Conservation (phyloP, 75 land plant genomes). For the Cryptomeria japonica region DNA sequence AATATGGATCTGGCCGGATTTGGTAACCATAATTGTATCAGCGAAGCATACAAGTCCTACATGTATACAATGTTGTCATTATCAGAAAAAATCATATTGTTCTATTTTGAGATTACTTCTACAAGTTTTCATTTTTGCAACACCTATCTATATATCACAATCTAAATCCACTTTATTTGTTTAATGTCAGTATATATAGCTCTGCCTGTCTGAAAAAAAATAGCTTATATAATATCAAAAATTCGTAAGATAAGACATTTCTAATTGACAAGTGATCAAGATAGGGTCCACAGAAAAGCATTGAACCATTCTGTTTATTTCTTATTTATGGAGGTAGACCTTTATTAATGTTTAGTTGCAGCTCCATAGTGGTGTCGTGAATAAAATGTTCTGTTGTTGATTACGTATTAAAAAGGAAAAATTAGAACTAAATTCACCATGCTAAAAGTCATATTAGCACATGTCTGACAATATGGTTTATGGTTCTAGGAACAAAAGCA, state of each 20-base stretch:
- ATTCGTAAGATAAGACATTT: neutral
- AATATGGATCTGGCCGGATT: too few species aligned
- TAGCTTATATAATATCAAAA: neutral
- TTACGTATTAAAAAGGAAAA: neutral
- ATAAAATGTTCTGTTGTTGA: neutral
- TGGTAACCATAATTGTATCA: too few species aligned
- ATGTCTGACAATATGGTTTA: neutral
- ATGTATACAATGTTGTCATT: neutral
- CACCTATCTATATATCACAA: too few species aligned
- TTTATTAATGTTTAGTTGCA: neutral
- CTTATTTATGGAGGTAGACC: neutral
- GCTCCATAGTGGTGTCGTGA: neutral
- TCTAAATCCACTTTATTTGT: too few species aligned
- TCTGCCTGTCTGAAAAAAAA: neutral
- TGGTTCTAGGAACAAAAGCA: too few species aligned
- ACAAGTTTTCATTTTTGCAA: too few species aligned
- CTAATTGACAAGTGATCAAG: too few species aligned
- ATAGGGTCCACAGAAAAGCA: neutral
- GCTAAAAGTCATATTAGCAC: neutral
- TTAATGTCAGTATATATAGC: neutral
- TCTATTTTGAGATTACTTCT: too few species aligned
- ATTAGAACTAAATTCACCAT: too few species aligned
- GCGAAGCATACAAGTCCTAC: neutral
- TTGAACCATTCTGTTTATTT: neutral
- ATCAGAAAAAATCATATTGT: neutral